phyloP scores from a whole-genome alignment of 495 filamentous ascomycete species.

The Penicillium herquei region DNA sequence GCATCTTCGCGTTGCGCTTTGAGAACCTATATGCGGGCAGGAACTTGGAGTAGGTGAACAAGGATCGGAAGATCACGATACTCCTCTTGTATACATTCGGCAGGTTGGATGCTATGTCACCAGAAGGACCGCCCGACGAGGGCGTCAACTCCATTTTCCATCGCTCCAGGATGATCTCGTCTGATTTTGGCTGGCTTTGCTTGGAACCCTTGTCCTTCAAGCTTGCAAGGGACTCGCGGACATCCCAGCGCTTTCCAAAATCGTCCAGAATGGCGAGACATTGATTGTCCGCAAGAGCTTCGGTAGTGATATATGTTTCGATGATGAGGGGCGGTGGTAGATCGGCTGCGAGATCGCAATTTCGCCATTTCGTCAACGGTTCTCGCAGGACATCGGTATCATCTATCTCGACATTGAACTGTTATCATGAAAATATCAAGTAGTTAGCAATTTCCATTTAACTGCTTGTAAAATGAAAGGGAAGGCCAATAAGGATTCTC shows the following conservation, averaged over 20 bases:
- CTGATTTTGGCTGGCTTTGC: conserved; percentile 34
- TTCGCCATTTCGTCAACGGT: conserved; percentile 75
- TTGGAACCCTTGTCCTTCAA: conserved; percentile 41
- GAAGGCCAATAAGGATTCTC: no score
- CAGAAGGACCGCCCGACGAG: conserved; percentile 48
- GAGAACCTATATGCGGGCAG: conserved; percentile 87
- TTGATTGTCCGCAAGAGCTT: conserved; percentile 77
- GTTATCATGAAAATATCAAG: not conserved
- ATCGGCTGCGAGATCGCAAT: conserved; percentile 69
- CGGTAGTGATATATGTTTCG: conserved; percentile 84
- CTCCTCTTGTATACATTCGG: conserved; percentile 94
- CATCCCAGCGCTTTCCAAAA: conserved; percentile 88
- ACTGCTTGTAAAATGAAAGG: no score
- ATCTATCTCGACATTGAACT: conserved; percentile 95
- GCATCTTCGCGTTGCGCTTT: conserved; percentile 65
- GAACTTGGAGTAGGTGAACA: conserved; percentile 82
- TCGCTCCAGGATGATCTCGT: conserved; percentile 82
- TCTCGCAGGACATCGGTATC: conserved; percentile 84
- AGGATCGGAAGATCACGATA: conserved; percentile 88
- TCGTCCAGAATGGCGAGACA: conserved; percentile 85
- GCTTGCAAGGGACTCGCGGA: conserved; percentile 72
- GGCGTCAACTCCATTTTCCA: conserved; percentile 82
- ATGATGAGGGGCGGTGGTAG: conserved; percentile 84
- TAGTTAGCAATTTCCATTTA: no score
- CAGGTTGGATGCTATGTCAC: conserved; percentile 66